Evolutionary conservation across 257 asterid species (phyloP), one percentile per base, ranked within the genome.

Genomic region (Haberlea rhodopensis): DNA sequence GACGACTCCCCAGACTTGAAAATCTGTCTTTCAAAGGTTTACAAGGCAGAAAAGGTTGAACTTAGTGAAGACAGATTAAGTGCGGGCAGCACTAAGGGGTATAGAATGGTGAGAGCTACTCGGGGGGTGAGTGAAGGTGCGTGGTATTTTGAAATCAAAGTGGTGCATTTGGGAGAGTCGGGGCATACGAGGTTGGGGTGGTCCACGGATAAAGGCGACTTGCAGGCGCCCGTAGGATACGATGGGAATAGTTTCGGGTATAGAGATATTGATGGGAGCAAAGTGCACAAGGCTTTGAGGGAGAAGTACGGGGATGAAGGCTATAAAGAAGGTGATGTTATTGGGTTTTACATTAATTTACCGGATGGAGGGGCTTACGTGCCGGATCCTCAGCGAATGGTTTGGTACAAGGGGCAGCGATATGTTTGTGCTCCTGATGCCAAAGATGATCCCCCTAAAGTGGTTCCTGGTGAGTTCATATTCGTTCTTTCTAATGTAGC

Each of bases 171-270:
- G 76, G 99, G 99, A 51, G 97, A 86, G 65, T 81, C 96, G 0
- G 99, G 99, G 46, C 99, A 94, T 66, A 83, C 95, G 16, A 77
- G 97, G 80, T 67, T 94, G 32, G 99, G 99, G 4, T 94, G 99
- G 99, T 79, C 97, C 0, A 90, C 95, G 1, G 99, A 90, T 62
- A 90, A 87, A 75, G 99, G 92, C 70, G 99, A 90, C 77, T 79
- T 94, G 78, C 99, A 94, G 77, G 99, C 97, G 1, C 99, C 99
- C 0, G 97, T 87, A 23, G 99, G 99, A 26, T 94, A 85, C 68
- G 99, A 94, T 79, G 95, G 79, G 67, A 85, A 84, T 79, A 86
- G 99, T 78, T 94, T 82, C 53, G 96, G 97, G 18, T 92, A 85
- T 58, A 84, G 99, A 71, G 99, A 92, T 79, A 67, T 84, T 76